Evolutionary conservation across 2,329 filamentous ascomycete genomes (phyloP).

Genomic region (Aspergillus tamarii): DNA sequence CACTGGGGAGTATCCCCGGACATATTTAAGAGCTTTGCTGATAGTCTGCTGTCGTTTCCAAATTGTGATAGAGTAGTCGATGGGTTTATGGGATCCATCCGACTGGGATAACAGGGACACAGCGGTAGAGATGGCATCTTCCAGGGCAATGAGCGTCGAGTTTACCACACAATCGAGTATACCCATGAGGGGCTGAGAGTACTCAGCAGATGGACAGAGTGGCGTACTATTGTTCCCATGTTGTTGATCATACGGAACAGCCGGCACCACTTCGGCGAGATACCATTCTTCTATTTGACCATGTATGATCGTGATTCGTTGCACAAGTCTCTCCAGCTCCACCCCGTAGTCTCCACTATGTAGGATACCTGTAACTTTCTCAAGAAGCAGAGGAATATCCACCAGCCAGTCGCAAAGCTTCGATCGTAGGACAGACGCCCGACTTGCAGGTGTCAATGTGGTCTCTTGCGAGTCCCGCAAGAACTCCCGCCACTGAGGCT

Average conservation of each 20-base stretch:
- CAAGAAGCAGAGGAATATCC: background rate
- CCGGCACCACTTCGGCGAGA: background rate
- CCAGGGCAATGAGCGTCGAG: background rate
- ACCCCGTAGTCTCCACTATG: background rate
- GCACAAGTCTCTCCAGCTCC: background rate
- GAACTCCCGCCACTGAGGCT: background rate
- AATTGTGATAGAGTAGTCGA: background rate
- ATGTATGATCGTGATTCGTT: background rate
- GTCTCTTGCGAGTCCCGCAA: background rate
- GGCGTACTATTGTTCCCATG: background rate
- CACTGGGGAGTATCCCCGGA: background rate
- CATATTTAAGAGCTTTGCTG: background rate
- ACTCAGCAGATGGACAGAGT: background rate
- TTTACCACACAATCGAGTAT: background rate
- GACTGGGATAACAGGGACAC: background rate
- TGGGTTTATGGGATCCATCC: too few relatives aligned
- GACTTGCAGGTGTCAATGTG: background rate
- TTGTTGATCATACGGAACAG: background rate
- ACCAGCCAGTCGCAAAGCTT: constrained; percentile 1
- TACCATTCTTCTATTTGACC: background rate
- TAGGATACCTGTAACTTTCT: background rate
- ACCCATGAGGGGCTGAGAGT: background rate
- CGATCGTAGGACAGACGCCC: background rate
- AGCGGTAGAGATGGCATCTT: background rate
- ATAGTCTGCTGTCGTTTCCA: background rate